Base-by-base conservation (phyloP, 2,329 filamentous ascomycete genomes). In the Neoarthrinium moseri region DNA sequence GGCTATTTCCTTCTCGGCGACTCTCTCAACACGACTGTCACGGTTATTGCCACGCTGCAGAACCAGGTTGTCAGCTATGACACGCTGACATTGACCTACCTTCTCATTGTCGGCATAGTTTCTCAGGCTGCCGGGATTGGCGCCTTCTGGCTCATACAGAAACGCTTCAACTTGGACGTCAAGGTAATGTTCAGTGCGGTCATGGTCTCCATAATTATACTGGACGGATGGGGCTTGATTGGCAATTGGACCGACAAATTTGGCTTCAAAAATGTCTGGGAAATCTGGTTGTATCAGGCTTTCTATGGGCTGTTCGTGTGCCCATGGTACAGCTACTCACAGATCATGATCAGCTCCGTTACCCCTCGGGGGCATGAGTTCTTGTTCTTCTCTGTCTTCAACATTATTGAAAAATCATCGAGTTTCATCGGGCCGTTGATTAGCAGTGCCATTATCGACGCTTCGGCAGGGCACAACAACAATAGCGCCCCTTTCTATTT, bases 1-100 rank as follows among this genome's bases (percentile, higher is more conserved):
- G 81, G 78, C 3, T 87, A 86, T 57, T 87, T 87, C 58, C 68
- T 87, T 2, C 74, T 87, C 0, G 83, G 81, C n/a, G 84, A 87
- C 62, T 83, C 79, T 1, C 69, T 87, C 27, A 87, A 87, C 60
- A 88, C 84, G 0, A 86, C 83, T 0, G 80, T 86, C 5, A 87
- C 84, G 0, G 82, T 87, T 18, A 81, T 87, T 24, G 72, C 68
- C 1, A 87, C 82, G 0, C 63, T 86, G 5, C 84, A 87, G 56
- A 86, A 86, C 53, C 71, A 72, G 27, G 75, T 86, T 4, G 81
- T 87, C 3, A 70, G 73, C 4, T 87, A 86, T 62, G 81, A 84
- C 56, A 83, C 81, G 1, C 66, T 87, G 21, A 74, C 81, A 38
- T 61, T 86, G 5, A 86, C 82, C 0, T 87, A 87, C 55, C 73